Percentiles rank a stretch among this genome's conserved stretches.
Conservation (phyloP, 805 yeast genomes). For the Candida xiaguanensis region DNA sequence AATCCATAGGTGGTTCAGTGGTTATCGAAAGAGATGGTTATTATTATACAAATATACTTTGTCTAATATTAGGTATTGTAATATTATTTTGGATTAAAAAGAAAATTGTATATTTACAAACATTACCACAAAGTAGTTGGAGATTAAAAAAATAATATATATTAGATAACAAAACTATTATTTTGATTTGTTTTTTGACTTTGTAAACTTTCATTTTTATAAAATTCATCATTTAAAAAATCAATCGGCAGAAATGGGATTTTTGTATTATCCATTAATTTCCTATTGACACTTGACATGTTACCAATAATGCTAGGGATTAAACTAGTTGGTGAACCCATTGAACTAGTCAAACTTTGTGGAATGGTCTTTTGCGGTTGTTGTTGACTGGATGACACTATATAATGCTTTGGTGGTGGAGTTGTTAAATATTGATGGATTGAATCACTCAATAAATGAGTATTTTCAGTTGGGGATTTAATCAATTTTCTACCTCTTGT, state of each 20-base stretch:
- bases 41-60: slow-evolving; percentile 68
- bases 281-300: slow-evolving; percentile 33
- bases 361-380: not conserved
- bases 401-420: slow-evolving; percentile 17
- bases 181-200: not conserved
- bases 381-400: slow-evolving; percentile 8
- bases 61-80: slow-evolving; percentile 62
- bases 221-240: slow-evolving; percentile 30
- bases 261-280: slow-evolving; percentile 31
- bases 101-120: slow-evolving; percentile 63
- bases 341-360: slow-evolving; percentile 5
- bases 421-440: slow-evolving; percentile 5
- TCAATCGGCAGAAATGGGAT: slow-evolving; percentile 42
- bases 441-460: not conserved
- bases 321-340: slow-evolving; percentile 25
- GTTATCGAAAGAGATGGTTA: slow-evolving; percentile 70
- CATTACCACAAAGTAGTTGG: slow-evolving; percentile 75
- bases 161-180: not conserved
- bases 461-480: slow-evolving; percentile 4
- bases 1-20: slow-evolving; percentile 53
- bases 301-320: slow-evolving; percentile 40
- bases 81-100: slow-evolving; percentile 66
- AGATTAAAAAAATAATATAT: slow-evolving; percentile 36
- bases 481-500: slow-evolving; percentile 8
- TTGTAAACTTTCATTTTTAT: not conserved